phyloP scores from a whole-genome alignment of 805 yeast genomes.

The Yamadazyma phyllophila region DNA sequence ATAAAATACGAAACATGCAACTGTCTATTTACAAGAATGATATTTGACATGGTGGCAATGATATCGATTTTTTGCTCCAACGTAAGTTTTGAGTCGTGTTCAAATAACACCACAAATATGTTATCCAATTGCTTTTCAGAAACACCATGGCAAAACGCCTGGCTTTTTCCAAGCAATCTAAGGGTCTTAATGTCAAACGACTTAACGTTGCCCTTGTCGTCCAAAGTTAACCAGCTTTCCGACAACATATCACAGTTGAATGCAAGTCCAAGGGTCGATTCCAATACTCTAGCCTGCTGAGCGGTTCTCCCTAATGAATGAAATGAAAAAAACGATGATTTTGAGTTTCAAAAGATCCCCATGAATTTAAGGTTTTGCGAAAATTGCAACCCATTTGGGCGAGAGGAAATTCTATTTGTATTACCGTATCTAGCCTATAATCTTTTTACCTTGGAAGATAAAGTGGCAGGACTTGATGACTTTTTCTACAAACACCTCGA shows the following conservation, averaged over 20 bases:
- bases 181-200: slow-evolving; percentile 10
- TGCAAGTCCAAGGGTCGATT: not conserved
- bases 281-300: not conserved
- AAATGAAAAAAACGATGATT: too few species aligned
- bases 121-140: slow-evolving; percentile 10
- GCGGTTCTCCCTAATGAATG: not conserved
- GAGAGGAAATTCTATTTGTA: too few species aligned
- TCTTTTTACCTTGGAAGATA: slow-evolving; percentile 14
- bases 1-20: slow-evolving; percentile 20
- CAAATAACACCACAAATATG: slow-evolving; percentile 10
- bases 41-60: slow-evolving; percentile 25
- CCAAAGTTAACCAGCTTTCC: slow-evolving; percentile 2
- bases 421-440: slow-evolving; percentile 11
- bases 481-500: slow-evolving; percentile 21
- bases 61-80: slow-evolving; percentile 7
- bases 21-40: slow-evolving; percentile 22
- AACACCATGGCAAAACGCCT: slow-evolving; percentile 16
- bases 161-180: slow-evolving; percentile 15
- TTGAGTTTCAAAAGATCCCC: too few species aligned
- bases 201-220: not conserved
- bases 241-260: not conserved
- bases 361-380: too few species aligned
- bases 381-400: too few species aligned
- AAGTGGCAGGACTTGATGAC: slow-evolving; percentile 16
- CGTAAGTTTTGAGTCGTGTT: not conserved